Evolutionary conservation across 352 stramenopile species (phyloP), one percentile per base, ranked within the genome.

Genomic region (Globisporangium barbulae): DNA sequence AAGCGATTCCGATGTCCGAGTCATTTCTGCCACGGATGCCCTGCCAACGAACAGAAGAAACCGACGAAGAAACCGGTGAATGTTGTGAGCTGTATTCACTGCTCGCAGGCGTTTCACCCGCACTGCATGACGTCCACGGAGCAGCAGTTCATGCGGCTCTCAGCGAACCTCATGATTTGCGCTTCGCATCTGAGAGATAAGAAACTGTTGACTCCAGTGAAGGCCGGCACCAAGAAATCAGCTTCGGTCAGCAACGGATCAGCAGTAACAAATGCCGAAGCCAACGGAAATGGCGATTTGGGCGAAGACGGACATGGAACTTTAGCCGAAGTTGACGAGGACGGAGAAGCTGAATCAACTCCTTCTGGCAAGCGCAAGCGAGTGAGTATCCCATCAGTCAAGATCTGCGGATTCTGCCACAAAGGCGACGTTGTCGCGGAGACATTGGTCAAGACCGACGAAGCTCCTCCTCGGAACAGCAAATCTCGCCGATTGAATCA

Each of bases 1-100:
- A 91, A 91, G 56, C 78, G 87, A 9, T 97, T 98, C 64, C 83
- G 89, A 37, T 97, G 91, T 59, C 90, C 92, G 30, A 96, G 91
- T 55, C 92, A 98, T 66, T 94, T 88, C 60, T 98, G 92, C 68
- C 78, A 90, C 59, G 72, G 74, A 7, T 98, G 91, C 60, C 41
- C 72, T 4, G 53, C 64, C 31, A 68, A 74, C 0, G 55, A 56
- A 2, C 64, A 78, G 52, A 61, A 73, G 35, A 71, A 59, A 5
- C 42, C 66, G 7, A 72, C 75, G 53, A 91, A 90, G 49, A 84
- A 82, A 59, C 65, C 63, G 5, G 69, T 73, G 28, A 35, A 21
- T 28, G 66, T 96, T 25, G 81, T 96, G 37, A 84, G 87, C 53
- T 97, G 89, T 63, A 92, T 96, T n/a, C 89, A 95, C 63, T 97